phyloP scores from a whole-genome alignment of 2,329 filamentous ascomycete species.

The Alternaria burnsii region DNA sequence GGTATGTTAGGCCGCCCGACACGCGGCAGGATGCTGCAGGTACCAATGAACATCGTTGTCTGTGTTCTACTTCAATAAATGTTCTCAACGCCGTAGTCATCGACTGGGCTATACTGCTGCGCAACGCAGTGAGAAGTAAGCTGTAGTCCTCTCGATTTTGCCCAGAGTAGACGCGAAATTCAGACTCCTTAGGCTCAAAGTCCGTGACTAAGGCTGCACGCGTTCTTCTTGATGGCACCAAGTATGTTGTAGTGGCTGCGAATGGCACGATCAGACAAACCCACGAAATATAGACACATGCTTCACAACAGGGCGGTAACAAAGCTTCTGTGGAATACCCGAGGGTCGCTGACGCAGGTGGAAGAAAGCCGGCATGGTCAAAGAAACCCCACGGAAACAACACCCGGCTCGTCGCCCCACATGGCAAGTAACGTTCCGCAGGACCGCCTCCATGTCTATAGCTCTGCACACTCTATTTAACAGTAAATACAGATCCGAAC shows the following conservation, averaged over 20 bases:
- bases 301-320: background rate
- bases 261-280: background rate
- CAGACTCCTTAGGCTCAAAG: background rate
- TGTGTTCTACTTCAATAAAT: background rate
- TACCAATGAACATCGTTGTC: background rate
- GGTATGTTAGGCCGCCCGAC: conserved; percentile 3
- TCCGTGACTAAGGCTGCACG: background rate
- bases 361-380: background rate
- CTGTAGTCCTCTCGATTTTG: background rate
- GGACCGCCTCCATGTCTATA: conserved; percentile 5
- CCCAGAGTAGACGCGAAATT: background rate
- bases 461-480: background rate
- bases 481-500: conserved; percentile 1
- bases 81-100: background rate
- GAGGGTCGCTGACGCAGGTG: background rate
- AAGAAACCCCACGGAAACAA: background rate
- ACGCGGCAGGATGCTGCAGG: conserved; percentile 1
- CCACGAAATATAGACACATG: background rate
- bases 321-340: background rate
- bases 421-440: conserved; percentile 11
- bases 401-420: conserved; percentile 15
- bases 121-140: background rate
- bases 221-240: background rate
- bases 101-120: background rate
- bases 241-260: background rate